These are phyloP conservation scores for Aspergillus quadrilineatus DNA, from an alignment of 2,329 filamentous ascomycete species.

Conservation along the genomic window DNA sequence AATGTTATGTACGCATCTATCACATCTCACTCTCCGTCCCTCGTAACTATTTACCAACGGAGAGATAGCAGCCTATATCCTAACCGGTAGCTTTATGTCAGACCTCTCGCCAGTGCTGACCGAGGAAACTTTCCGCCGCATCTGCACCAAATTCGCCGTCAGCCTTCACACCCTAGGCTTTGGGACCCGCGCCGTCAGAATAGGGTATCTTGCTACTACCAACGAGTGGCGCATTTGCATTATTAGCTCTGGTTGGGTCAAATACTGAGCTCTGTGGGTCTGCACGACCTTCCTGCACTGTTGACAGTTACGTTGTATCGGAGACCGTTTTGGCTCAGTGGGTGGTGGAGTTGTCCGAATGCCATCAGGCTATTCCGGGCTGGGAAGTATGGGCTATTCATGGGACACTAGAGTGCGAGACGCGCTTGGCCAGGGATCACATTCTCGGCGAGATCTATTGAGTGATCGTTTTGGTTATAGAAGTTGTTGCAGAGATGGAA, in stretches of 20 bases:
- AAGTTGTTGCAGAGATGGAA: too few relatives aligned
- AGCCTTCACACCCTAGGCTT: background rate
- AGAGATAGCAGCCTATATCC: background rate
- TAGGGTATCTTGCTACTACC: background rate
- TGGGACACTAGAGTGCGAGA: background rate
- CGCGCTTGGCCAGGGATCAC: constrained; percentile 12
- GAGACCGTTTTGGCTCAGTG: background rate
- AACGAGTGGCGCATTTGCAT: background rate
- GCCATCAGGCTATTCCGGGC: background rate
- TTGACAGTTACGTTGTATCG: background rate
- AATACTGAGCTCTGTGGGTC: background rate
- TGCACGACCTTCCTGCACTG: background rate
- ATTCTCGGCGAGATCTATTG: too few relatives aligned
- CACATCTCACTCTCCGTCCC: too few relatives aligned
- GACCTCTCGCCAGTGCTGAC: background rate
- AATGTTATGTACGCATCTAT: background rate
- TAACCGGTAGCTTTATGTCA: background rate
- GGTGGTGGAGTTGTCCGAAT: background rate
- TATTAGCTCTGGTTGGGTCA: background rate
- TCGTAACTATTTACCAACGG: background rate
- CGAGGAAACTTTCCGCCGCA: background rate
- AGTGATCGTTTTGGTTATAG: too few relatives aligned
- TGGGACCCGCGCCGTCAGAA: background rate
- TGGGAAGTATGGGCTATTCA: background rate
- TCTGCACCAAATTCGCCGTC: background rate